Conservation (phyloP, 192 early-diverging fungal genomes). For the Umbelopsis ramanniana region DNA sequence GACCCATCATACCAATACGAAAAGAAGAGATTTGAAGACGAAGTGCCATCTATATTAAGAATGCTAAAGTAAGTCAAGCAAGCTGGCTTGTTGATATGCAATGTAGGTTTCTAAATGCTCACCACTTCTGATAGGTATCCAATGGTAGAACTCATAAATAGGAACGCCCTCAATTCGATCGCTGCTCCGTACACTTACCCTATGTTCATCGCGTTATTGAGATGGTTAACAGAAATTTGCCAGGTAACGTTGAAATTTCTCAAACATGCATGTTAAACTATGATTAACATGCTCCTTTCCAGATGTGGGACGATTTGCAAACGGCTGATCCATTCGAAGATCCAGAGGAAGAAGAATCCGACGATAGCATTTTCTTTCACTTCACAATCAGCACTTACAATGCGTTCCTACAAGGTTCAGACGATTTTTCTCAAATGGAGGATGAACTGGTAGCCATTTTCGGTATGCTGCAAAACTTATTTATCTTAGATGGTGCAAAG, state of each 20-base stretch:
- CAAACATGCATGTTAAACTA: background rate
- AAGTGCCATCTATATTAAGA: conserved; percentile 63
- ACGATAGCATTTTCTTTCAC: conserved; percentile 18
- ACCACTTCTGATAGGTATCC: conserved; percentile 42
- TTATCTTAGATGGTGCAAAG: background rate
- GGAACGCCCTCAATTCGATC: conserved; percentile 62
- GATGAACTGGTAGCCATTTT: conserved; percentile 7
- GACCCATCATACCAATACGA: conserved; percentile 58
- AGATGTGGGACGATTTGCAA: conserved; percentile 18
- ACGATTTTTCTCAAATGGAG: conserved; percentile 10
- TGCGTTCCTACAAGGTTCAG: conserved; percentile 14
- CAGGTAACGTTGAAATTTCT: conserved; percentile 34
- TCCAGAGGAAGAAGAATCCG: conserved; percentile 14
- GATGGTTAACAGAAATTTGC: conserved; percentile 75
- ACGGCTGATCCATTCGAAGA: conserved; percentile 6
- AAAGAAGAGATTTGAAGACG: conserved; percentile 72
- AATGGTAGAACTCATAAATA: conserved; percentile 55
- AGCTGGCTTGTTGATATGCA: background rate
- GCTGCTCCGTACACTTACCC: conserved; percentile 73
- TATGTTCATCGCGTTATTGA: conserved; percentile 63
- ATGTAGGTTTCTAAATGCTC: background rate
- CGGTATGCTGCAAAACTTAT: background rate
- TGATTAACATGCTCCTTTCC: background rate
- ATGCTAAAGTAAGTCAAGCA: conserved; percentile 50
- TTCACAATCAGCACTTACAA: conserved; percentile 11